These are phyloP conservation scores for Yarrowia porcina DNA, from an alignment of 805 yeast genomes.

Conservation along the genomic window DNA sequence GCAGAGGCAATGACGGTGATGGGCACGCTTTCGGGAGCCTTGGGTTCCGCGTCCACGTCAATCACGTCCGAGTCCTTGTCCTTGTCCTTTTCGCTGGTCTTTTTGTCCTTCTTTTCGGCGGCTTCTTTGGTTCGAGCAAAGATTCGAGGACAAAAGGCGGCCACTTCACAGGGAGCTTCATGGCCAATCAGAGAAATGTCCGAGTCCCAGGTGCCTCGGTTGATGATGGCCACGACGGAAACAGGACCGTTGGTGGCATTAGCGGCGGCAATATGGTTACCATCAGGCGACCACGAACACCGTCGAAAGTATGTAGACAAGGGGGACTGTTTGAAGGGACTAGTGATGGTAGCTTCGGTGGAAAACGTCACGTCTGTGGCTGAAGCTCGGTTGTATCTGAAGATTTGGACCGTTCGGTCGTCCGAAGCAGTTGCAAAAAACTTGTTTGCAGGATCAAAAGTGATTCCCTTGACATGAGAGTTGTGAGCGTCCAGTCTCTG, in stretches of 20 bases:
- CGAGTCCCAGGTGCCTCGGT: slow-evolving; percentile 63
- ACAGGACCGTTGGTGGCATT: slow-evolving; percentile 68
- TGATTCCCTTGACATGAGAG: slow-evolving; percentile 93
- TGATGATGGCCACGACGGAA: slow-evolving; percentile 56
- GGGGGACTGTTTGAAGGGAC: slow-evolving; percentile 87
- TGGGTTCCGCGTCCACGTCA: slow-evolving; percentile 35
- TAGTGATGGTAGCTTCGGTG: slow-evolving; percentile 75
- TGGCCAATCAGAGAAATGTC: slow-evolving; percentile 66
- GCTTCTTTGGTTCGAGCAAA: slow-evolving; percentile 31
- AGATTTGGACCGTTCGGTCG: slow-evolving; percentile 84
- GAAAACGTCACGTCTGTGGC: slow-evolving; percentile 72
- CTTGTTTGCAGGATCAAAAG: slow-evolving; percentile 97
- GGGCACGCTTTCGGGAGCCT: slow-evolving; percentile 35
- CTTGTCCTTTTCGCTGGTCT: background rate
- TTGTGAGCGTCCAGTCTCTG: slow-evolving; percentile 90
- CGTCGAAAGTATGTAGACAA: slow-evolving; percentile 81
- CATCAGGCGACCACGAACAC: slow-evolving; percentile 72
- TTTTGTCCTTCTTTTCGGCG: background rate
- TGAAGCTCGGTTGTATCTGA: slow-evolving; percentile 74
- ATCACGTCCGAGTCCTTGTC: slow-evolving; percentile 23
- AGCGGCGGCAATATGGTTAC: slow-evolving; percentile 67
- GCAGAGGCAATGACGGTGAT: slow-evolving; percentile 88
- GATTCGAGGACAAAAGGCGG: slow-evolving; percentile 50
- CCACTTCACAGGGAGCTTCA: slow-evolving; percentile 65
- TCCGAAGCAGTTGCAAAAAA: slow-evolving; percentile 97